Conservation (phyloP, 805 yeast genomes). For the Barnettozyma botsteinii region DNA sequence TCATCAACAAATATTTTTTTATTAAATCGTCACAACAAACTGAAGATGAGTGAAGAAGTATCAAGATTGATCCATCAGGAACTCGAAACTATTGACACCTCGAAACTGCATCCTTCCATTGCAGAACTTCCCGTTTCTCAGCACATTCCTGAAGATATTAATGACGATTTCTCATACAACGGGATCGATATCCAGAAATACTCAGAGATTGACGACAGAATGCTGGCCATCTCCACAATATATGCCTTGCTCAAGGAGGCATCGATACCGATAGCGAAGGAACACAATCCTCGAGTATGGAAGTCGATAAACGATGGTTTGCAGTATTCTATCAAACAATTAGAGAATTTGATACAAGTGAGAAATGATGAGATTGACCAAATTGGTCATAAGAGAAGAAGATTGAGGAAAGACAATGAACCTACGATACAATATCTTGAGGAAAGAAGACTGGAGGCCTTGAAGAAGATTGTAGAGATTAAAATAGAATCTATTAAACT, state of each 20-base stretch:
- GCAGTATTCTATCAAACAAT: not conserved
- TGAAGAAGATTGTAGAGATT: conserved; percentile 6
- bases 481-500: conserved; percentile 7
- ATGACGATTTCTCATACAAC: conserved; percentile 1
- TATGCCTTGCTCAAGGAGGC: conserved; percentile 3
- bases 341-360: not conserved
- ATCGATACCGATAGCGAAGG: conserved; percentile 2
- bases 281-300: conserved; percentile 3
- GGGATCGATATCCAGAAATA: conserved; percentile 7
- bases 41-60: conserved; percentile 1
- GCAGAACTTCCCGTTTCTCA: not conserved
- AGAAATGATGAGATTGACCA: not conserved
- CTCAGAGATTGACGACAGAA: not conserved
- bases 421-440: conserved; percentile 2
- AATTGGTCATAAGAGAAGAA: conserved; percentile 6
- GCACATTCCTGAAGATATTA: too few relatives aligned
- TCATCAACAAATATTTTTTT: not conserved
- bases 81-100: not conserved
- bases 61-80: conserved; percentile 2
- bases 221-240: not conserved
- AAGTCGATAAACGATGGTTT: not conserved
- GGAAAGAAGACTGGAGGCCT: conserved; percentile 5
- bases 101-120: conserved; percentile 2
- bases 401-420: not conserved
- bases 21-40: not conserved